Evolutionary conservation across 768 basidiomycete genomes (phyloP), one percentile per base, ranked within the genome.

Genomic region (Lactarius sanguifluus): DNA sequence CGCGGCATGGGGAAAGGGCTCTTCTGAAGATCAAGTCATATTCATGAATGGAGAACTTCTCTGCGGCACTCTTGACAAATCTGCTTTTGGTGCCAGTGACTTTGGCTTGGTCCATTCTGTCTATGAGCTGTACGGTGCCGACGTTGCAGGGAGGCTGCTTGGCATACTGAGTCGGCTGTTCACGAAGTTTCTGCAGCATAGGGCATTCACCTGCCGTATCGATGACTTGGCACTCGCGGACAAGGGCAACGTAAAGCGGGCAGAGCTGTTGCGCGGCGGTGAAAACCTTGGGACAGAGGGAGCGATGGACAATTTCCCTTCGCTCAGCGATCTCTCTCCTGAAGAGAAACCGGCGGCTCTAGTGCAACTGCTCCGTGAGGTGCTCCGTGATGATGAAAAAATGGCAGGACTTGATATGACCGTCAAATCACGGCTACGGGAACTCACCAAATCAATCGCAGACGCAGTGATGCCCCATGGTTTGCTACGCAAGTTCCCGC

Each of bases 191-290:
- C 82, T 99, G 62, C 96, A 98, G 72, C 92, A 94, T 72, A 91
- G 95, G 50, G 97, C 94, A 0, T 99, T 99, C 79, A 95, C 96
- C 2, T 99, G 97, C 78, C 88, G 97, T 23, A 98, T 98, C 93
- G 97, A 99, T 77, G 97, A 99, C 81, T 82, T 99, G 52, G 88
- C 91, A 60, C 81, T 99, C 58, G 98, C 95, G 8, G 83, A 86
- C 0, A 85, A 87, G 63, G 96, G 94, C 25, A 90, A 98, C 75
- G 75, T 76, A 54, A 82, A 81, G 64, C 85, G 97, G 69, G 78
- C 81, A 57, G 81, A 87, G 45, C 82, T 98, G 57, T 76, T 98
- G 16, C 79, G 83, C 45, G 79, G 83, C 28, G 91, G 87, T 16
- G 80, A 83, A 64, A 84, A 86, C 65, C 84, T 91, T 52, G 97